A percentile compares a stretch with the other conserved stretches of the same genome.
Evolutionary conservation across 169 alveolate genomes (phyloP).

Genomic region (Plasmodium cynomolgi): DNA sequence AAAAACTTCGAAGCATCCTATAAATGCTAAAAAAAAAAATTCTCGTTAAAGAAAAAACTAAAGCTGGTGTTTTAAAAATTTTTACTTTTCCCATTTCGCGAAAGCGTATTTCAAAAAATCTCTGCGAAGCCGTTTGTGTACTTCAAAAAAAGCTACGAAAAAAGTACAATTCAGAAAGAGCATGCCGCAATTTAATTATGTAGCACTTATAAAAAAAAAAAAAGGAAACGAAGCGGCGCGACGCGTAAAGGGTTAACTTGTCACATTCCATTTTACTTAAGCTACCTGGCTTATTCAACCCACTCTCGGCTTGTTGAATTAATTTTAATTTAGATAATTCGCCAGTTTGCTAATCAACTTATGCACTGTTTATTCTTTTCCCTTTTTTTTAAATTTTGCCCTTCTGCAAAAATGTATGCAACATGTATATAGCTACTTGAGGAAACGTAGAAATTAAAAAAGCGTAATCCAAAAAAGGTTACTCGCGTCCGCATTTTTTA

Average conservation of each 20-base stretch:
- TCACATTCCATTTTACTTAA: background rate
- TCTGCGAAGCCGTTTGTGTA: background rate
- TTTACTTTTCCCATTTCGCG: background rate
- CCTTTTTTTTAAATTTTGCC: slow-evolving; percentile 7
- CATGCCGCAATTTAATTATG: background rate
- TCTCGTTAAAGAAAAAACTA: background rate
- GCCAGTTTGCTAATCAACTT: background rate
- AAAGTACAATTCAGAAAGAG: background rate
- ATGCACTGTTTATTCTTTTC: background rate
- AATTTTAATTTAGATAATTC: background rate
- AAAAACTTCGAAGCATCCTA: background rate
- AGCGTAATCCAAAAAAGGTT: background rate
- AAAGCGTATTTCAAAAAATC: background rate
- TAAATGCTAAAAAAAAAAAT: background rate
- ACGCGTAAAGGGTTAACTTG: background rate
- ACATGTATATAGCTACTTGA: background rate
- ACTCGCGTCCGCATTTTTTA: background rate
- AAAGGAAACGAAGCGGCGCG: background rate
- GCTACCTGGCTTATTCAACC: background rate
- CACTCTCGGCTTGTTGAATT: background rate
- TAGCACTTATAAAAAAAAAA: background rate
- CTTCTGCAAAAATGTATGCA: slow-evolving; percentile 10
- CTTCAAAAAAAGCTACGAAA: background rate
- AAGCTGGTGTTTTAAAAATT: background rate
- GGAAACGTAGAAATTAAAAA: background rate